Base-by-base conservation (phyloP, 768 basidiomycete genomes). In the Tricholoma sp. region DNA sequence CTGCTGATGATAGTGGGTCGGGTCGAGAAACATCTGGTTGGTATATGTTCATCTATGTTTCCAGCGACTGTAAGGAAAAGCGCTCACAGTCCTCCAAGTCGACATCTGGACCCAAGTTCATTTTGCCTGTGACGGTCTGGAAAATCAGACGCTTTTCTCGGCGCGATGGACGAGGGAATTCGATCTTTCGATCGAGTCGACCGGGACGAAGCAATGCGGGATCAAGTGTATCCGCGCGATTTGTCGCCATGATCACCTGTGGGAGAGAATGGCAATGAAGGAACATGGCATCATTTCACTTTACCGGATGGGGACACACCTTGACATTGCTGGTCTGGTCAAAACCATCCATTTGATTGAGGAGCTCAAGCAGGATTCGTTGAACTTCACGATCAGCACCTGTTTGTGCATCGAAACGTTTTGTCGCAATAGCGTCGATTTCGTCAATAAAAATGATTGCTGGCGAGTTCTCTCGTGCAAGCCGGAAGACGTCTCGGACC, bases 271-370 rank as follows among this genome's bases (percentile, higher is more conserved):
- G 43, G 18, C 9, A 27, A 31, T 50, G 4, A 11, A n/a, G 3
- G 12, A 49, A 49, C 6, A 16, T 46, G 45, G 32, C n/a, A n/a
- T 55, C 34, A 9, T 31, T 19, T 45, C 8, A 14, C 11, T 24
- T 21, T 24, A 51, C 5, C 31, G 5, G 31, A 39, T 22, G n/a
- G n/a, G n/a, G 8, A 43, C 75, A 45, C 67, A 91, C 95, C 86
- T 99, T 98, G 68, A 99, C 97, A 65, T 95, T 98, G 69, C 93
- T 94, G 4, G 90, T 90, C 72, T 99, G 97, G 73, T 99, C 97
- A 72, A 99, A 99, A 61, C 97, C 97, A 66, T 99, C 97, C 97
- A 99, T 99, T 69, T 99, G 97, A 69, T 96, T 98, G 58, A 99
- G 79, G 56, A 99, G 76, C 72, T 99, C 97, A 11, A 99, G 84